Evolutionary conservation across 192 early-diverging fungal genomes (phyloP), one percentile per base, ranked within the genome.

Genomic region (Umbelopsis isabellina): DNA sequence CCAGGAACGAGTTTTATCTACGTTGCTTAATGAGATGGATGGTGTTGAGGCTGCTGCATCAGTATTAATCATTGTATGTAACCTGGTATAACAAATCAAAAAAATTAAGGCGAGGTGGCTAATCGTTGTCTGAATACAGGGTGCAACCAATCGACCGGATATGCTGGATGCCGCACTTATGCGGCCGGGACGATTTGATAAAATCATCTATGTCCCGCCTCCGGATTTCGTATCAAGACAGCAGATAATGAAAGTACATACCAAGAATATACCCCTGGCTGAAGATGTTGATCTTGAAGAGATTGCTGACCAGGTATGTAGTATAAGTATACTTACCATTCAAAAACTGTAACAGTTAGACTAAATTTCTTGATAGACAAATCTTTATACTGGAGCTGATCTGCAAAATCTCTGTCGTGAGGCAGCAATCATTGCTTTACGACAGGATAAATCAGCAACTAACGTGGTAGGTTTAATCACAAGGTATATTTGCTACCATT

Each of bases 121-220:
- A 66, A 20, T 44, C 21, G 12, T 18, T 49, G 6, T 49, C 30
- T 61, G 61, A 9, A 27, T 30, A 8, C 64, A 90, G 89, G 92
- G 90, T 11, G 95, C 95, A 4, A 97, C 95, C 0, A 97, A 97
- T 73, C 82, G 94, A 55, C 94, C 94, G 5, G 94, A 94, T 70
- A 83, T 92, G 84, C 80, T 97, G 47, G 95, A 97, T 75, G 90
- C 91, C 9, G 95, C 95, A 9, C 67, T 97, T 15, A 71, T 95
- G 72, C 78, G 95, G 37, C 92, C 95, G 0, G 95, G 95, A 9
- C 74, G 95, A 66, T 93, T 97, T 73, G 95, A 97, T 73, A 79
- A 84, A 35, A 72, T 94, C 10, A 75, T 96, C 13, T 94, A 94
- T 80, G 91, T 95, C 11, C 86, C 86, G 13, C 86, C 83, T 0